Base-by-base conservation (phyloP, 2,329 filamentous ascomycete genomes). In the Scorias spongiosa region DNA sequence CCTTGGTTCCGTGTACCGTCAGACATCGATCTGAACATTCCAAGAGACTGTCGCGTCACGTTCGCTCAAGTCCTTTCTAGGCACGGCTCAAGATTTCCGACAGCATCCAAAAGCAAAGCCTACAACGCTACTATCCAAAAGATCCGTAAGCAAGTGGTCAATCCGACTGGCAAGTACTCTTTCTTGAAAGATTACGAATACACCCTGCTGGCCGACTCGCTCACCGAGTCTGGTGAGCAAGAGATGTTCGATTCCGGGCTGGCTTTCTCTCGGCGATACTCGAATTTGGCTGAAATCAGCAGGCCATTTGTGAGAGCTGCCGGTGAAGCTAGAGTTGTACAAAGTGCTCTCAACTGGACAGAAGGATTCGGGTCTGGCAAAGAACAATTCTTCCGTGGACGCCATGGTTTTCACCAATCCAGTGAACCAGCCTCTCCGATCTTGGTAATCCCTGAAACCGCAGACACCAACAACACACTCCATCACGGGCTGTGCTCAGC, bases 41-140 rank as follows among this genome's bases (percentile, higher is more conserved):
- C 86, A 0, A 51, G 66, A 1, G 69, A 68, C n/a, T 95, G 88
- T 63, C 66, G 74, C 10, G 66, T 89, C 52, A 89, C 80, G 2
- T 89, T 93, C 62, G 88, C 74, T 1, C 82, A 88, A 55, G 68
- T 88, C 18, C 72, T 95, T 40, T 87, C 85, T 17, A 78, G 88
- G 2, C 88, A 95, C 59, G 88, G 87, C 40, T 84, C 84, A 32
- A 76, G 88, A 42, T 82, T 85, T 57, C 88, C 88, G 1, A 93
- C 87, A 0, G 29, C 43, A 9, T 34, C 28, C 10, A 93, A 88
- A 66, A 75, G 78, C 1, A 57, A 60, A 10, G 57, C 61, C 6
- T 94, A 93, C 63, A 71, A 68, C 34, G 61, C 66, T 5, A 70
- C 84, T 8, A 68, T 94, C 43, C 59, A 70, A 26, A 74, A 73